Base-by-base conservation (phyloP, 1,284 basidiomycete species). In the Fomes fomentarius region DNA sequence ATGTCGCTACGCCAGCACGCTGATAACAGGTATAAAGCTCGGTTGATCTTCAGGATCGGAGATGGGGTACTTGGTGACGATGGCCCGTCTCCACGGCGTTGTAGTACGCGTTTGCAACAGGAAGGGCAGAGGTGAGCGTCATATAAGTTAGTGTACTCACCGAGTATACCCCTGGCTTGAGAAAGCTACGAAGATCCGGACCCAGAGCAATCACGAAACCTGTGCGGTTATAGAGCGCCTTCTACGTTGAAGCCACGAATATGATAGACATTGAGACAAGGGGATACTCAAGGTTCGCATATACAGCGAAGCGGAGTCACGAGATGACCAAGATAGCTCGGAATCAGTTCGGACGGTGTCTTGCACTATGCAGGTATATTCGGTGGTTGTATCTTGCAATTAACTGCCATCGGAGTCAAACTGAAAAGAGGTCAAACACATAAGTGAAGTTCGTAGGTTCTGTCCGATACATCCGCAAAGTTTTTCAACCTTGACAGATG, bases 261-360 rank as follows among this genome's bases (percentile, higher is more conserved):
- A 45, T 45, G 43, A 45, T 45, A 45, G 34, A 31, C 43, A 45
- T 45, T 45, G 30, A 45, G 31, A 34, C 43, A 33, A 45, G 6
- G 31, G 12, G 31, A 14, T 33, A 19, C 30, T 34, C 19, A 6
- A 5, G 7, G 5, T 45, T 33, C 43, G 28, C 38, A 24, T 11
- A 40, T 12, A 24, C 38, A 40, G 19, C 17, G 43, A 45, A 34
- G 43, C 21, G 12, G 4, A 33, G 30, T 33, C 43, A 45, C 43
- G 43, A 34, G 43, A 12, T 19, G 8, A n/a, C 34, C 34, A 37
- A 10, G 31, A 33, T 33, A 15, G 31, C 31, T 33, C 31, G 31
- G 31, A 33, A 33, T 33, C 11, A 10, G 5, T 15, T 33, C 31
- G 31, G 31, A n/a, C n/a, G n/a, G n/a, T n/a, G n/a, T n/a, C n/a